These are phyloP conservation scores for Sporopachydermia cereana DNA, from an alignment of 1,139 yeast genomes.

Conservation along the genomic window DNA sequence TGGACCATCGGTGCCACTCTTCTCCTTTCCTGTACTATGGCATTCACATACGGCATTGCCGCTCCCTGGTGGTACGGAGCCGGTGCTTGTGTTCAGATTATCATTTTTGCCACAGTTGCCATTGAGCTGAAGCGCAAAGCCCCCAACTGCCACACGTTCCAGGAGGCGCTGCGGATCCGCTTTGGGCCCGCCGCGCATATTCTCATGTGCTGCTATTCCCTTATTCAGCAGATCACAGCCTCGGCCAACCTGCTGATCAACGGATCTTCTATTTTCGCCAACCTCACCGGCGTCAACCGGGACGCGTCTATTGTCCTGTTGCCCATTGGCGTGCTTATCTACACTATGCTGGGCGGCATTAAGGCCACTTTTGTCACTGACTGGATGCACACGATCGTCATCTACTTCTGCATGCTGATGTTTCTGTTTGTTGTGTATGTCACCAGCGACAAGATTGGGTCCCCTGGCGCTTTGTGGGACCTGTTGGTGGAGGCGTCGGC, in stretches of 20 bases:
- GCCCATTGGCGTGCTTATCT: constrained; percentile 73
- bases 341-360: constrained; percentile 81
- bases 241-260: constrained; percentile 84
- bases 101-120: constrained; percentile 61
- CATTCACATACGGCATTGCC: constrained; percentile 63
- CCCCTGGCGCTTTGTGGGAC: constrained; percentile 75
- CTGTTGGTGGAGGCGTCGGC: constrained; percentile 45
- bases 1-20: constrained; percentile 96
- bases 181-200: constrained; percentile 62
- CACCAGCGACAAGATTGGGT: constrained; percentile 48
- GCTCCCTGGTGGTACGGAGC: constrained; percentile 70
- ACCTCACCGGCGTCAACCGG: constrained; percentile 72
- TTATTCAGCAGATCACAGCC: constrained; percentile 78
- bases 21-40: constrained; percentile 66
- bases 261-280: constrained; percentile 69
- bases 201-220: constrained; percentile 63
- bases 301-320: constrained; percentile 73
- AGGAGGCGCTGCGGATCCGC: constrained; percentile 56
- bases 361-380: constrained; percentile 87
- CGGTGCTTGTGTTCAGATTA: constrained; percentile 67
- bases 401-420: constrained; percentile 26
- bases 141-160: constrained; percentile 66
- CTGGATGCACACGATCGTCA: constrained; percentile 55
- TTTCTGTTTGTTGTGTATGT: constrained; percentile 33
- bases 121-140: constrained; percentile 63